Evolutionary conservation across 352 stramenopile genomes (phyloP).

Genomic region (Thraustotheca clavata): DNA sequence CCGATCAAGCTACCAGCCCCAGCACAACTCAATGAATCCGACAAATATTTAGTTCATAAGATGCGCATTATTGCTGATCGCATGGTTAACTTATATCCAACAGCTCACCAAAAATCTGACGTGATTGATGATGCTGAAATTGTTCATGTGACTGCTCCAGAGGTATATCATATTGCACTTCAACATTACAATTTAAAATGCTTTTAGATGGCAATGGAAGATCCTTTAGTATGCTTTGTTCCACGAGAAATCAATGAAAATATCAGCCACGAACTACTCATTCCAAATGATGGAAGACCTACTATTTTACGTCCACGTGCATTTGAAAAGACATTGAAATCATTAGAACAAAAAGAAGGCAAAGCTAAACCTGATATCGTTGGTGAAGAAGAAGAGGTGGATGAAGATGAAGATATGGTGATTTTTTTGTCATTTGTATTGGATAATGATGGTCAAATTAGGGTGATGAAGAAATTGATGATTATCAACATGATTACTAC

Average conservation of each 20-base stretch:
- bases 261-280: slow-evolving; percentile 9
- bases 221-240: slow-evolving; percentile 12
- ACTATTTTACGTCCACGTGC: slow-evolving; percentile 10
- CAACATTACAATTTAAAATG: neutral
- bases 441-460: neutral
- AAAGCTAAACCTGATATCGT: slow-evolving; percentile 3
- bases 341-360: slow-evolving; percentile 14
- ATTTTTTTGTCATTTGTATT: neutral
- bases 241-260: slow-evolving; percentile 20
- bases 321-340: slow-evolving; percentile 19
- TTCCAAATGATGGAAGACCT: neutral
- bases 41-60: slow-evolving; percentile 22
- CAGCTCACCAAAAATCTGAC: neutral
- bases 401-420: slow-evolving; percentile 20
- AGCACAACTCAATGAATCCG: slow-evolving; percentile 10
- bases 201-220: slow-evolving; percentile 11
- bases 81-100: slow-evolving; percentile 19
- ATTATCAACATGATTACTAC: slow-evolving; percentile 5
- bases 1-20: slow-evolving; percentile 18
- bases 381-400: slow-evolving; percentile 10
- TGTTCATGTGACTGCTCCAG: slow-evolving; percentile 13
- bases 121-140: slow-evolving; percentile 3
- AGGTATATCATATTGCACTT: neutral
- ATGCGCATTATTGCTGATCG: slow-evolving; percentile 18
- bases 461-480: neutral